Base-by-base conservation (phyloP, 805 yeast genomes). In the Suhomyces pyralidae region DNA sequence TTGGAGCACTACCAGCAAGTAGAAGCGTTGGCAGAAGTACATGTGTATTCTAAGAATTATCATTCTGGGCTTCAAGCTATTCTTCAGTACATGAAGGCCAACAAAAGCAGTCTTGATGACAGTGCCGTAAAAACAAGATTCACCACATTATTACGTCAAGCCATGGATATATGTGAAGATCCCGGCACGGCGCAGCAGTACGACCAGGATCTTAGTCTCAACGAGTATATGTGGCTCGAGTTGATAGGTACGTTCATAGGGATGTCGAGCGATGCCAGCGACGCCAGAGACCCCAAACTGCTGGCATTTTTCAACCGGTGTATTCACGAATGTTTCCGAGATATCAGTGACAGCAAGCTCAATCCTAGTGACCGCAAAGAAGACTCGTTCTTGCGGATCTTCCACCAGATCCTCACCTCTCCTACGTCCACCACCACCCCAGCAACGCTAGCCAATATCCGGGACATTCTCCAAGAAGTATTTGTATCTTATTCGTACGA, bases 401-500 rank as follows among this genome's bases (percentile, higher is more conserved):
- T 86, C 57, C 77, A 83, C 28, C 67, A 70, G 43, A 82, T 86
- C 52, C 67, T 88, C 36, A 78, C 77, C 40, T 74, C 85, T 1
- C 30, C 45, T 12, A 24, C 26, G 9, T 42, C 45, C 10, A 22
- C 45, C 9, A 36, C 48, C 30, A 40, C 76, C 17, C 62, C 77
- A 25, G 79, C 87, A 5, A 81, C 83, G 7, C 62, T 86, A 4
- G 80, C 84, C 0, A 85, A 86, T 57, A 78, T 88, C 14, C 73
- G 84, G 40, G 76, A 77, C 1, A 78, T 88, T 15, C 66, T 90
- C 20, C 76, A 76, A 24, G 90, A 88, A 55, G 79, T 88, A 1
- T 83, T 84, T 52, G 65, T 81, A 3, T 82, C 91, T 0, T 86
- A 83, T 59, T 71, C 81, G 10, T 81, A 86, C 57, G 96, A 90